Base-by-base conservation (phyloP, 2,329 filamentous ascomycete species). In the Apiospora sp. region DNA sequence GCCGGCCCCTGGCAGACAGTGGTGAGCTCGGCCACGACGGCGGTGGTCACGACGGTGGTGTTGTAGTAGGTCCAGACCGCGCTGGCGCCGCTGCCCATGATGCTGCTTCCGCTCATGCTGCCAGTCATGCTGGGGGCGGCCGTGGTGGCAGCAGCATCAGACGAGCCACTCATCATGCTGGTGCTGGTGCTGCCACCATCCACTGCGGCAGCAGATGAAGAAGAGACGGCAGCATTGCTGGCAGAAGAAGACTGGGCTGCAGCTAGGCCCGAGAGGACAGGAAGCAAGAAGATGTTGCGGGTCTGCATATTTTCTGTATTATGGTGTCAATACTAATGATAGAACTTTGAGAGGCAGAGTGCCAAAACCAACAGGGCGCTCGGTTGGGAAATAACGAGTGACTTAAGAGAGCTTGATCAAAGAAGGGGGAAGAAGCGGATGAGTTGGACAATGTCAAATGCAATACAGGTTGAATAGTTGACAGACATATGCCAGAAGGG, bases 1-100 rank as follows among this genome's bases (percentile, higher is more conserved):
- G 58, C 89, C 49, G 88, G 85, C 80, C 84, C 78, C 7, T 82
- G 79, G 81, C 86, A 88, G 76, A 77, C 67, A 37, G 80, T 80
- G 16, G 78, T 78, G 58, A 79, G 72, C 73, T 73, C 68, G 30
- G 73, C 48, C 19, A 80, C 77, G 12, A 79, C 78, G 6, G 75
- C 69, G 2, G 76, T 76, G 24, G 78, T 75, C 2, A 78, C 77
- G 27, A 78, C 72, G 1, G 76, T 78, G 13, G 74, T 76, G 74
- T 80, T 80, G 73, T 73, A 80, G 73, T 75, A 79, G 69, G 72
- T 72, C 74, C 74, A 79, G 46, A 74, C 72, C 12, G 71, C 30
- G 77, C 58, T 48, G 77, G 64, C 44, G 61, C 16, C 49, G 48
- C 12, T 51, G 41, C 34, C 24, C 22, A 69, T 4, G 24, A 30